Evolutionary conservation across 208 protist species (phyloP).

Genomic region (Leishmania amazonensis): DNA sequence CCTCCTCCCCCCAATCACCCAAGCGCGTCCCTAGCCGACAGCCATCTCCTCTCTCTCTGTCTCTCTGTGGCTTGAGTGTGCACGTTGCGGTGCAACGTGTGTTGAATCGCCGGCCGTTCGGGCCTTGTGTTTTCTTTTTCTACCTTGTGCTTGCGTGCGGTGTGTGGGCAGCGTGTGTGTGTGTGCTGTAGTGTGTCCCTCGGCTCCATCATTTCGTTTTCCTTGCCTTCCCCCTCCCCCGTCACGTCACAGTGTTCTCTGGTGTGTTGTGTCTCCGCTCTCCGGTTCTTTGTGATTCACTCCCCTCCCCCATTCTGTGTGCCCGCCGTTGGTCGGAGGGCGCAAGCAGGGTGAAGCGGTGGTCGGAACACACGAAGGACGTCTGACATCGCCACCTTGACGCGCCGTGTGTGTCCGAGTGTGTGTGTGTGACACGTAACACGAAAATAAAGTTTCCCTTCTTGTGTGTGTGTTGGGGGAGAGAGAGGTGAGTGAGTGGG

Average conservation of each 20-base stretch:
- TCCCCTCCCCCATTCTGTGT: background rate
- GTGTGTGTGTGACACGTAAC: background rate
- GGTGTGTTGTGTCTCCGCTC: background rate
- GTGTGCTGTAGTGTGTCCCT: background rate
- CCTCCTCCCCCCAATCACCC: background rate
- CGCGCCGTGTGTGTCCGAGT: background rate
- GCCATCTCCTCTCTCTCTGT: background rate
- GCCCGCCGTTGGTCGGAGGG: background rate
- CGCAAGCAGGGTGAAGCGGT: background rate
- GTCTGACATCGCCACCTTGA: background rate
- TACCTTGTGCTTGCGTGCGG: too few relatives aligned
- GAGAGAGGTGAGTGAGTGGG: too few relatives aligned
- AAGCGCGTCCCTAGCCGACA: background rate
- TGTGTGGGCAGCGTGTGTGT: background rate
- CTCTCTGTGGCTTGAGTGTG: background rate
- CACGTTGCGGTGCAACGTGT: too few relatives aligned
- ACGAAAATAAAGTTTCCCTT: background rate
- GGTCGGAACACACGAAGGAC: background rate
- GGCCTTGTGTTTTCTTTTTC: too few relatives aligned
- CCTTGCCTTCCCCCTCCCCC: background rate
- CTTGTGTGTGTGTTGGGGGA: background rate
- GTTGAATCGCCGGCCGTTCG: too few relatives aligned
- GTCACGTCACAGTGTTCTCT: too few relatives aligned
- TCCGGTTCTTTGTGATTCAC: background rate
- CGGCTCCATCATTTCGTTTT: background rate